Conservation (phyloP, 192 early-diverging fungal species). For the Coemansia umbellata region DNA sequence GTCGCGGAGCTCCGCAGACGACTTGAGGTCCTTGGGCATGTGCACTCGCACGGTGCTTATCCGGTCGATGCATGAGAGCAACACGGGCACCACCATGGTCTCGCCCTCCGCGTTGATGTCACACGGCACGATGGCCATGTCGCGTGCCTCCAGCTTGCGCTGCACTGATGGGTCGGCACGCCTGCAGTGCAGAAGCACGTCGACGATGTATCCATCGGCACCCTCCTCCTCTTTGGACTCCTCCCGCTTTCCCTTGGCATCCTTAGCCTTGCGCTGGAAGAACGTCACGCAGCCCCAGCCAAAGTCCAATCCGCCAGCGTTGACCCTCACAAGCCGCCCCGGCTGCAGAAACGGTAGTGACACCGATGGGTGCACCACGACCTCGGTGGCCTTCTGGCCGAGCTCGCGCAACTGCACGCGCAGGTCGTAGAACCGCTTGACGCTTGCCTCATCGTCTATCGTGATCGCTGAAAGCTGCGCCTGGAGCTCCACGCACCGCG, state of each 20-base stretch:
- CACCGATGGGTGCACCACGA: conserved; percentile 79
- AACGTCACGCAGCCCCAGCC: conserved; percentile 90
- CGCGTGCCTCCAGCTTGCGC: conserved; percentile 29
- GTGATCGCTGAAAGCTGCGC: conserved; percentile 43
- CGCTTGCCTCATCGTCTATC: conserved; percentile 66
- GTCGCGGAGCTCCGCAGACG: conserved; percentile 53
- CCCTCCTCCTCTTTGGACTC: conserved; percentile 29
- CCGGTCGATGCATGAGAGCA: conserved; percentile 67
- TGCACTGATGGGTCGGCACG: conserved; percentile 9
- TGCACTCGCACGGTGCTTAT: conserved; percentile 72
- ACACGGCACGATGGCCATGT: conserved; percentile 40
- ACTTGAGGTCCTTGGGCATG: conserved; percentile 68
- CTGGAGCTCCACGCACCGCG: conserved; percentile 39
- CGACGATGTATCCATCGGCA: conserved; percentile 69
- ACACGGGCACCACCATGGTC: conserved; percentile 72
- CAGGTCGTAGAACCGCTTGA: conserved; percentile 75
- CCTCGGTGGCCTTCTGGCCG: conserved; percentile 62
- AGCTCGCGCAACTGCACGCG: conserved; percentile 65
- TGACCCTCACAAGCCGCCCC: conserved; percentile 73
- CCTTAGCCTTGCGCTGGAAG: conserved; percentile 56
- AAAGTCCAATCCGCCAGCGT: conserved; percentile 66
- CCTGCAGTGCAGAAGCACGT: conserved; percentile 79
- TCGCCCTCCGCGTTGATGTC: conserved; percentile 42
- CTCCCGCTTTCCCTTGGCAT: conserved; percentile 10
- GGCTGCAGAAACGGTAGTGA: conserved; percentile 80